Base-by-base conservation (phyloP, 306 rosid genomes). In the Prunus dulcis region DNA sequence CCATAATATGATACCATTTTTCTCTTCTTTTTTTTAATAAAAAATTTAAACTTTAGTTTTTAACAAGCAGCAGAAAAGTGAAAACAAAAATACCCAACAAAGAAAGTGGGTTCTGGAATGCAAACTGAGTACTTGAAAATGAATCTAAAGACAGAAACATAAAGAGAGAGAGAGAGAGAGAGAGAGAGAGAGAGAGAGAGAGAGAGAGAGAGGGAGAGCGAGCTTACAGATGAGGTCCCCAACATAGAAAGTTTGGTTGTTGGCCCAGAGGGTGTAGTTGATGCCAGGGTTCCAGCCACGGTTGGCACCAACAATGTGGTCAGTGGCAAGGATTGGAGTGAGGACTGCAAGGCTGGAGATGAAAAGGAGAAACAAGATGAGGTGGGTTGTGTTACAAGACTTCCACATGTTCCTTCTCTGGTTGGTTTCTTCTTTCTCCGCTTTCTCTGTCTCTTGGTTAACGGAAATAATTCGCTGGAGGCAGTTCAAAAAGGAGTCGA, bases 241-340 rank as follows among this genome's bases (percentile, higher is more conserved):
- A 20, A 91, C 97, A 82, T 74, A 88, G 87, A 93, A 88, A 41
- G 98, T 93, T 1, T 91, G 96, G 79, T 93, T 91, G 72, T 93
- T 93, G 63, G 91, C 91, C 98, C 97, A 93, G 45, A 86, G 88
- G 73, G 98, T 93, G 86, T 91, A 93, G 90, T 93, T 93, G 12
- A 84, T 45, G 60, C 88, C 85, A n/a, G 97, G 86, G 76, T 93
- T 93, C 97, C 98, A 93, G 66, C 98, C 98, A 32, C 90, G 94
- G 72, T 93, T 93, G 23, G 98, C 96, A 32, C 98, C 97, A 1
- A 93, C 97, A 72, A 93, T 93, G 81, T 93, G 98, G 82, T 93
- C 93, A 0, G 98, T 93, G 60, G 89, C 91, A 38, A 78, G 23
- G 61, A 65, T 76, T 2, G 86, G 81, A 58, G 82, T 60, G 71